Conservation (phyloP, 768 basidiomycete genomes). For the Trametes meyenii region DNA sequence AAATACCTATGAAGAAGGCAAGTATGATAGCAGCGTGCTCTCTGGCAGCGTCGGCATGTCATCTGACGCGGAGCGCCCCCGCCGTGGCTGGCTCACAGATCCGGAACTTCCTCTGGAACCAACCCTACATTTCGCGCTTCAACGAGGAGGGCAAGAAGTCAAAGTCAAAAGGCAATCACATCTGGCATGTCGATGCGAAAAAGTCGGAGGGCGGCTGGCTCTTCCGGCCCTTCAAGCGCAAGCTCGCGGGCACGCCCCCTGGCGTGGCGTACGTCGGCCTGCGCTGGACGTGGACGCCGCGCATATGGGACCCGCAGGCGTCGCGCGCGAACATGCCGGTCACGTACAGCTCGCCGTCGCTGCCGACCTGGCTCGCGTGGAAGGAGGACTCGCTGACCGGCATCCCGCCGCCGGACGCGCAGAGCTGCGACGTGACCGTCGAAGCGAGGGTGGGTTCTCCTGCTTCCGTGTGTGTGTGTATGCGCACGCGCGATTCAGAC, state of each 20-base stretch:
- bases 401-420: slow-evolving; percentile 74
- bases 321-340: slow-evolving; percentile 81
- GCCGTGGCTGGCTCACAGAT: slow-evolving; percentile 48
- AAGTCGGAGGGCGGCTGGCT: slow-evolving; percentile 81
- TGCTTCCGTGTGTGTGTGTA: background rate
- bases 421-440: slow-evolving; percentile 73
- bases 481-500: slow-evolving; percentile 18
- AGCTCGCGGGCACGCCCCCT: slow-evolving; percentile 83
- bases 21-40: slow-evolving; percentile 28
- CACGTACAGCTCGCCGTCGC: slow-evolving; percentile 73
- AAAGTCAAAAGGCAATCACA: slow-evolving; percentile 98
- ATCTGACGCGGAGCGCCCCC: slow-evolving; percentile 16
- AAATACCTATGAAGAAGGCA: slow-evolving; percentile 96
- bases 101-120: slow-evolving; percentile 95
- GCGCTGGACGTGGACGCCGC: slow-evolving; percentile 88
- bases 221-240: slow-evolving; percentile 87
- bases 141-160: slow-evolving; percentile 99
- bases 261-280: slow-evolving; percentile 80
- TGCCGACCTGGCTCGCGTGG: slow-evolving; percentile 91
- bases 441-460: slow-evolving; percentile 65
- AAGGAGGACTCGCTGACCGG: slow-evolving; percentile 82
- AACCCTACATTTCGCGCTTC: slow-evolving; percentile 92
- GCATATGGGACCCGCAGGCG: slow-evolving; percentile 96
- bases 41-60: slow-evolving; percentile 12
- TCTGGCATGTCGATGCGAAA: slow-evolving; percentile 98